A percentile compares a stretch with the other conserved stretches of the same genome.
phyloP scores from a whole-genome alignment of 208 protist species.

The Strigomonas culicis region DNA sequence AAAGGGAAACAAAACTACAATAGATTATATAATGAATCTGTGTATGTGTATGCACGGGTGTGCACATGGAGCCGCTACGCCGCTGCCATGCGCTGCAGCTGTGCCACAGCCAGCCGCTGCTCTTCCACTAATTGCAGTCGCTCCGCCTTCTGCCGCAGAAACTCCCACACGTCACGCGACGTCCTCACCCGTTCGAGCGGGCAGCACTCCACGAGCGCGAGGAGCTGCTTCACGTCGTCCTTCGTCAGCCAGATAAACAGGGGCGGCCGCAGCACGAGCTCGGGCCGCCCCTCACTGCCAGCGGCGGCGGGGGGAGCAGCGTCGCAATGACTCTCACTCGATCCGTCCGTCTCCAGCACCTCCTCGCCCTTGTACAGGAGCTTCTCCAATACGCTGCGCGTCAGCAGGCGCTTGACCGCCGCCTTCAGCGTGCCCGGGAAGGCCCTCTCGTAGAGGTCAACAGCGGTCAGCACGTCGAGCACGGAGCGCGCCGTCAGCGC shows the following conservation, averaged over 20 bases:
- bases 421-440: slow-evolving; percentile 39
- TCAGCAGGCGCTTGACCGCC: slow-evolving; percentile 33
- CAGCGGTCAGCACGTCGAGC: slow-evolving; percentile 58
- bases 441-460: slow-evolving; percentile 46
- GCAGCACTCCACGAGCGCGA: slow-evolving; percentile 33
- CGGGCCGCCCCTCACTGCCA: slow-evolving; percentile 30
- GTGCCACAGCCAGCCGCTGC: slow-evolving; percentile 8
- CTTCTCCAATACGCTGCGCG: slow-evolving; percentile 58
- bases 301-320: no score
- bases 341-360: slow-evolving; percentile 22
- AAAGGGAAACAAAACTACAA: background rate
- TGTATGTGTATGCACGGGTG: background rate
- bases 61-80: no score
- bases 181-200: slow-evolving; percentile 35
- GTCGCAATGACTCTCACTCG: no score
- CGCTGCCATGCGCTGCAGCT: slow-evolving; percentile 7
- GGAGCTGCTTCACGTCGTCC: slow-evolving; percentile 39
- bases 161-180: slow-evolving; percentile 44
- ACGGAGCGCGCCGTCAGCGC: slow-evolving; percentile 42
- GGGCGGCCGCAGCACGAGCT: slow-evolving; percentile 31
- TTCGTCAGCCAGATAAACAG: background rate
- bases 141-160: slow-evolving; percentile 55
- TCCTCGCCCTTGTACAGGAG: slow-evolving; percentile 46
- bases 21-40: background rate
- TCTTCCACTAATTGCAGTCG: slow-evolving; percentile 26